phyloP scores from a whole-genome alignment of 1,284 basidiomycete genomes.

The Mycena citricolor region DNA sequence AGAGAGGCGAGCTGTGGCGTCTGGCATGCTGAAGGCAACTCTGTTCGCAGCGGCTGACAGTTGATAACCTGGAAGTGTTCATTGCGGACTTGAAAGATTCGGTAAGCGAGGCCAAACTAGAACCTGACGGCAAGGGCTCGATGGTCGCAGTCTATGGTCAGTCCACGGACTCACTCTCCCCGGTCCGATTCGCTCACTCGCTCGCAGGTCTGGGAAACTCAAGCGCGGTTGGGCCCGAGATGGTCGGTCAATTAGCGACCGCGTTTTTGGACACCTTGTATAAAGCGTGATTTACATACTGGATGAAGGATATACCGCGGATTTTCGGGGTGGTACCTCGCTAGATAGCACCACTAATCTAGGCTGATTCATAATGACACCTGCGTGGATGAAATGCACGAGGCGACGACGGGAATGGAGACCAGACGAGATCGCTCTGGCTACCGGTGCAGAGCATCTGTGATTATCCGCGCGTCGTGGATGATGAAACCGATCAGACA shows the following conservation, averaged over 20 bases:
- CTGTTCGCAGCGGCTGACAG: slow-evolving; percentile 63
- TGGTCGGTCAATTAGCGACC: slow-evolving; percentile 83
- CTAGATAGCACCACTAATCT: too few species aligned
- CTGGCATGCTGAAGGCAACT: slow-evolving; percentile 6
- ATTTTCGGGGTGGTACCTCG: too few species aligned
- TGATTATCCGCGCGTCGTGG: too few species aligned
- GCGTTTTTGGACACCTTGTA: slow-evolving; percentile 84
- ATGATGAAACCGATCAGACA: too few species aligned
- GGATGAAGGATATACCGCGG: too few species aligned
- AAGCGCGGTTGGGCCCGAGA: slow-evolving; percentile 84
- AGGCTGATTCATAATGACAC: too few species aligned
- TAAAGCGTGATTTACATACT: slow-evolving; percentile 66
- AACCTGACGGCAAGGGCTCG: slow-evolving; percentile 65
- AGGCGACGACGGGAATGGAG: too few species aligned
- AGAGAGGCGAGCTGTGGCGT: slow-evolving; percentile 13
- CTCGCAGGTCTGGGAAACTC: slow-evolving; percentile 79
- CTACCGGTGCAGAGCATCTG: too few species aligned
- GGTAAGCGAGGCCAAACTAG: slow-evolving; percentile 60
- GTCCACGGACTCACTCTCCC: slow-evolving; percentile 11
- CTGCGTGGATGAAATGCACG: too few species aligned
- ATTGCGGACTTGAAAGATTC: slow-evolving; percentile 81
- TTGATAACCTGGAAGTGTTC: slow-evolving; percentile 75
- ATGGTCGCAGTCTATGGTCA: slow-evolving; percentile 89
- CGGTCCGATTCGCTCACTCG: slow-evolving; percentile 7
- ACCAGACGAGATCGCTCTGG: too few species aligned